Base-by-base conservation (phyloP, 768 basidiomycete species). In the Auricularia heimuer region DNA sequence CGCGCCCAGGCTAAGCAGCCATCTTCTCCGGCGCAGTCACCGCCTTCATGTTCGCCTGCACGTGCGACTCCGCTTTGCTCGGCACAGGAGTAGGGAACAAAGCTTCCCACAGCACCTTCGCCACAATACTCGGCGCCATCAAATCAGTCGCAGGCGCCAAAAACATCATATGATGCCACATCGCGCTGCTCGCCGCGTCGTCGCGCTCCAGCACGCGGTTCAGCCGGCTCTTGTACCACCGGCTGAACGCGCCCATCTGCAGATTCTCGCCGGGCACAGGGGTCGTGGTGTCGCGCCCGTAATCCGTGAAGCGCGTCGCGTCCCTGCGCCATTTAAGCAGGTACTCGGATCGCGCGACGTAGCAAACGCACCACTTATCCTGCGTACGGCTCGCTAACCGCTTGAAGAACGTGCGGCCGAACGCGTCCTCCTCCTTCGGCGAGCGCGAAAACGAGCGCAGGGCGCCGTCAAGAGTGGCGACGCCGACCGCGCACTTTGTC, bases 81-180 rank as follows among this genome's bases (percentile, higher is more conserved):
- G 39, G 39, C 39, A 42, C 7, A 14, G 39, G 39, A 33, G 56
- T 60, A 10, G 56, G 56, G 34, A 60, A 60, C 29, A 33, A 7
- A 7, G 56, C 56, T 29, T 60, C 56, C 69, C 66, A 69, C 8
- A 71, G 64, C 47, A 72, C 60, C 45, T 71, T 70, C 47, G 62
- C 21, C 33, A 69, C 68, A 44, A 72, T 62, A 63, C 65, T 54
- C 4, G 71, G 71, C 58, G 69, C 62, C 58, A 72, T 61, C 42
- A 67, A 63, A 37, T 70, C 68, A 34, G 67, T 66, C 7, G 65
- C 64, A 0, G 70, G 70, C 3, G 63, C 64, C 16, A 72, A 29
- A 2, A 68, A 66, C 54, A 66, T 63, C 37, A 54, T 4, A 6
- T 60, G 45, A 35, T 69, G 64, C 63, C 67, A 72, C 35, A 69